Evolutionary conservation across 257 asterid genomes (phyloP).

Genomic region (Plectranthus barbatus): DNA sequence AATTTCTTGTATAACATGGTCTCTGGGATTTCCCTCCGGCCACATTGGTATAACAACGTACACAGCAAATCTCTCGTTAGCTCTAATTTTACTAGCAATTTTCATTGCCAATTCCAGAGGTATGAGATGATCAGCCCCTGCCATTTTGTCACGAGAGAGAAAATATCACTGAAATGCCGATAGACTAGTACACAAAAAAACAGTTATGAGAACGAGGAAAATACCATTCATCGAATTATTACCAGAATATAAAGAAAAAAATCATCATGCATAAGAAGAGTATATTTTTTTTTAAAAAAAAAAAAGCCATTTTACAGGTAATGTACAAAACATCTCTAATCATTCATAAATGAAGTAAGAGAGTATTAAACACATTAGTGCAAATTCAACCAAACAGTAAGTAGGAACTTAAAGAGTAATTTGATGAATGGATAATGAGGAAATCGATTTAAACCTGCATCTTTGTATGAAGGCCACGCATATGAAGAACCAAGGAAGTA

Average conservation of each 20-base stretch:
- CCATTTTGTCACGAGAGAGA: constrained; percentile 10
- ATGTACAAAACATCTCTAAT: constrained; percentile 1
- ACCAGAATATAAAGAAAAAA: no score
- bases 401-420: constrained; percentile 1
- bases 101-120: constrained; percentile 77
- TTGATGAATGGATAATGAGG: constrained; percentile 1
- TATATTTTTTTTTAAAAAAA: background rate
- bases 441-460: constrained; percentile 54
- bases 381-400: background rate
- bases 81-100: constrained; percentile 72
- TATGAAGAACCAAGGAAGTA: constrained; percentile 91
- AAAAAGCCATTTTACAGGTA: background rate
- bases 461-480: constrained; percentile 78
- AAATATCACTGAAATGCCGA: constrained; percentile 1
- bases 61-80: constrained; percentile 68
- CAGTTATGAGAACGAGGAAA: background rate
- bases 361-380: background rate
- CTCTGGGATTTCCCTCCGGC: constrained; percentile 94
- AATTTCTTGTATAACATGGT: constrained; percentile 77
- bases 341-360: background rate
- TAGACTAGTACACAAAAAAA: constrained; percentile 5
- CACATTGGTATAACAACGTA: constrained; percentile 83
- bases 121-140: constrained; percentile 90
- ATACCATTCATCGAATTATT: background rate
- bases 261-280: no score